Conservation (phyloP, 805 yeast genomes). For the Kurtzmaniella cleridarum region DNA sequence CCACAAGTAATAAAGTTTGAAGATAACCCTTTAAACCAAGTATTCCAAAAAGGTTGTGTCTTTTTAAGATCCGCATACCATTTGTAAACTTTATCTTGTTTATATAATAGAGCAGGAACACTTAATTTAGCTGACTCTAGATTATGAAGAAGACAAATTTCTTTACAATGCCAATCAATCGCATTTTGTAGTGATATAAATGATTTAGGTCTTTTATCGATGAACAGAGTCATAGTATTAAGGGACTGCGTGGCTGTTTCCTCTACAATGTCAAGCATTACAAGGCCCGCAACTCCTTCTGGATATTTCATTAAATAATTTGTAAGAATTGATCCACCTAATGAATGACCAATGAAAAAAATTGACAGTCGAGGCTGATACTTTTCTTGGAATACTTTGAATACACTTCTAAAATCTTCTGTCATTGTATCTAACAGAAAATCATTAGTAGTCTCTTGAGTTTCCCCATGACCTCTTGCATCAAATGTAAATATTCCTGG, state of each 20-base stretch:
- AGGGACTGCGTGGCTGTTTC: slow-evolving; percentile 80
- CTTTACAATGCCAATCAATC: slow-evolving; percentile 73
- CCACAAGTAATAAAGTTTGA: slow-evolving; percentile 34
- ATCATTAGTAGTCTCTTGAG: slow-evolving; percentile 14
- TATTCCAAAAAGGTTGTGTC: slow-evolving; percentile 69
- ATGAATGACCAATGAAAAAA: slow-evolving; percentile 78
- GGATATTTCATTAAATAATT: slow-evolving; percentile 31
- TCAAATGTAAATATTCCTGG: slow-evolving; percentile 72
- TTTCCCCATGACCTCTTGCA: slow-evolving; percentile 77
- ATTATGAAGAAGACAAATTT: slow-evolving; percentile 48
- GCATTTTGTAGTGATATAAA: slow-evolving; percentile 56
- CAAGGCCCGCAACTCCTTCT: slow-evolving; percentile 47
- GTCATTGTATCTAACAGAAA: slow-evolving; percentile 48
- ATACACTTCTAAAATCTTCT: slow-evolving; percentile 50
- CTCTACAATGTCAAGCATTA: slow-evolving; percentile 88
- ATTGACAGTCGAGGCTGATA: slow-evolving; percentile 25
- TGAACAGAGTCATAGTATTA: slow-evolving; percentile 58
- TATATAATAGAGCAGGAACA: slow-evolving; percentile 62
- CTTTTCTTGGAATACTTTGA: slow-evolving; percentile 29
- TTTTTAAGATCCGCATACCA: slow-evolving; percentile 65
- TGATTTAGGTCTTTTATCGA: slow-evolving; percentile 55
- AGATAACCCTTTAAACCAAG: slow-evolving; percentile 79
- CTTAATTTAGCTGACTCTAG: slow-evolving; percentile 62
- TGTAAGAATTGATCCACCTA: slow-evolving; percentile 86
- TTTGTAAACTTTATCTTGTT: slow-evolving; percentile 14